Conservation (phyloP, 805 yeast species). For the Pichia exigua region DNA sequence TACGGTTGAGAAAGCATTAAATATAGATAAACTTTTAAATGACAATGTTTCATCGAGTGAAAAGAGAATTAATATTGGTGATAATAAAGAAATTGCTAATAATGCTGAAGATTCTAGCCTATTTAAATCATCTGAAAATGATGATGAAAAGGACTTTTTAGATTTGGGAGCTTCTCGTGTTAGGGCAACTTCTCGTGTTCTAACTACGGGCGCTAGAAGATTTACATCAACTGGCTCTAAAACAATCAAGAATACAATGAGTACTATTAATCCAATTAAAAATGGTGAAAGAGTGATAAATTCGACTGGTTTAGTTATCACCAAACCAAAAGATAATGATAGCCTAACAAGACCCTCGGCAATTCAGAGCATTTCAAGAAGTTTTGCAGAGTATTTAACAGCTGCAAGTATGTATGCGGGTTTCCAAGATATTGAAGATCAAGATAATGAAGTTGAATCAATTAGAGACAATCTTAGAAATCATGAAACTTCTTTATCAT, state of each 20-base stretch:
- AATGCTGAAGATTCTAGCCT: background rate
- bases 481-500: background rate
- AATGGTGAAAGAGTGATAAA: background rate
- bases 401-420: conserved; percentile 49
- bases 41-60: background rate
- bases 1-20: background rate
- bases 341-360: conserved; percentile 7
- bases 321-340: conserved; percentile 2
- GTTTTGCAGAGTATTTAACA: conserved; percentile 47
- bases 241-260: background rate
- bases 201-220: background rate
- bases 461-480: background rate
- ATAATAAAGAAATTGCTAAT: background rate
- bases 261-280: background rate
- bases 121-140: background rate
- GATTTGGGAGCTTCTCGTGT: background rate
- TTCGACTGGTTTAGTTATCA: background rate
- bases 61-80: background rate
- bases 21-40: background rate
- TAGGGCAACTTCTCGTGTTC: background rate
- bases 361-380: conserved; percentile 38
- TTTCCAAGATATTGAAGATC: conserved; percentile 27
- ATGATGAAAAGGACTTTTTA: background rate
- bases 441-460: conserved; percentile 18
- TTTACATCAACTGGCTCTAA: background rate